Percentiles rank a stretch among this genome's conserved stretches.
phyloP scores from a whole-genome alignment of 495 filamentous ascomycete genomes.

The Barbatosphaeria neglecta region DNA sequence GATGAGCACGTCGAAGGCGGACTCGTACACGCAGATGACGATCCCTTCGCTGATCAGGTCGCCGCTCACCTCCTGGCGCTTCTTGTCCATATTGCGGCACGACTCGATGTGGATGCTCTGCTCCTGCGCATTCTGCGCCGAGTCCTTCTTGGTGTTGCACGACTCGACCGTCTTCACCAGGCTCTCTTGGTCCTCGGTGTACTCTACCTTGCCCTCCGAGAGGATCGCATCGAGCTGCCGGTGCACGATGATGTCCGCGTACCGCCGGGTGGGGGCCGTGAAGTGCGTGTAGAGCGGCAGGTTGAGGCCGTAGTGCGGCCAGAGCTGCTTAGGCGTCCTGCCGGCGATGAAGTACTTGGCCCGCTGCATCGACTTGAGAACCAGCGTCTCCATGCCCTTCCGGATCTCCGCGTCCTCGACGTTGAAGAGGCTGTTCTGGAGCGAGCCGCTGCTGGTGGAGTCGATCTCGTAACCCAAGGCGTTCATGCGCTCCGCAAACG shows the following conservation, averaged over 20 bases:
- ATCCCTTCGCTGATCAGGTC: conserved; percentile 96
- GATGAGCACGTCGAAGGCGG: conserved; percentile 95
- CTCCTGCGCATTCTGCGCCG: conserved; percentile 91
- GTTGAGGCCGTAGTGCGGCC: conserved; percentile 84
- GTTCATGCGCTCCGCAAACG: conserved; percentile 87
- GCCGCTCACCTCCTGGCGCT: conserved; percentile 68
- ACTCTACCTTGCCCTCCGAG: conserved; percentile 72
- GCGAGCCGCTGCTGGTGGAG: conserved; percentile 71
- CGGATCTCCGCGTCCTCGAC: conserved; percentile 77
- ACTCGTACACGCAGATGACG: conserved; percentile 95
- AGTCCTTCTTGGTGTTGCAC: conserved; percentile 99
- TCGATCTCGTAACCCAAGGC: conserved; percentile 82
- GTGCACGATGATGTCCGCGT: conserved; percentile 89
- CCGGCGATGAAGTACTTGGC: conserved; percentile 87
- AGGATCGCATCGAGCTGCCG: conserved; percentile 85
- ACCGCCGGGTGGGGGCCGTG: conserved; percentile 88
- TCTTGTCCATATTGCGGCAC: conserved; percentile 87
- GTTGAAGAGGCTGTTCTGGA: conserved; percentile 88
- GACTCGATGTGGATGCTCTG: conserved; percentile 98
- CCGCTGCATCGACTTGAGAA: conserved; percentile 87
- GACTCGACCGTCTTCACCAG: conserved; percentile 87
- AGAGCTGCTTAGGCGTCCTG: conserved; percentile 58
- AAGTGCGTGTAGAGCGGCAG: conserved; percentile 94
- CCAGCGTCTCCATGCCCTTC: conserved; percentile 94
- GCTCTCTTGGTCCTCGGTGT: conserved; percentile 77